Base-by-base conservation (phyloP, 192 early-diverging fungal species). In the Backusella westeae region DNA sequence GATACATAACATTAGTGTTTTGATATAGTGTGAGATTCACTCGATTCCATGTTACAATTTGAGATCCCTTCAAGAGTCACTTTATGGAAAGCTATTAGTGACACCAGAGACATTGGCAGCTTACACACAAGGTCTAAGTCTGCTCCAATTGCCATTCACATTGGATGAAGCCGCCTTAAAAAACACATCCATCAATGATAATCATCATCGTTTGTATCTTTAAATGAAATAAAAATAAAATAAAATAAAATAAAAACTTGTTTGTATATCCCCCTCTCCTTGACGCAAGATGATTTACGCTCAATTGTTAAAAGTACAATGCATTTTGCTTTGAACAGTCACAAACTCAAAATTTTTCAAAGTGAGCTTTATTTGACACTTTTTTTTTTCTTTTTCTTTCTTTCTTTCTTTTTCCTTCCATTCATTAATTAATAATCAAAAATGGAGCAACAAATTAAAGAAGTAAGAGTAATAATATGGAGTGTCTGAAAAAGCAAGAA, bases 181-280 rank as follows among this genome's bases (percentile, higher is more conserved):
- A 10, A 39, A 74, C 2, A 67, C 74, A 9, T n/a, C 73, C 19
- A 63, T 36, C 4, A 72, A 77, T 68, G 71, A 81, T 32, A 72
- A 69, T 42, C 80, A 81, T 23, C 80, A 81, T 68, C 80, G 80
- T 44, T 21, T 81, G 34, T 81, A 77, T 69, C 66, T 81, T 15
- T 81, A 74, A 32, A 32, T 32, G 32, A 32, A 32, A 69, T n/a
- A 5, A 69, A 67, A 67, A 69, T 14, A 19, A 34, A 69, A 36
- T n/a, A n/a, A n/a, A n/a, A n/a, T n/a, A n/a, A n/a, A n/a, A n/a
- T n/a, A n/a, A 1, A 68, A 6, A 38, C 34, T 9, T 38, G 7
- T 38, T 39, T 10, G 10, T 39, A 39, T 39, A 32, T 32, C 29
- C 29, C 32, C 32, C 32, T 32, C 32, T 32, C 32, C 32, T 3